Evolutionary conservation across 805 yeast species (phyloP).

Genomic region (Metahyphopichia silvanorum): DNA sequence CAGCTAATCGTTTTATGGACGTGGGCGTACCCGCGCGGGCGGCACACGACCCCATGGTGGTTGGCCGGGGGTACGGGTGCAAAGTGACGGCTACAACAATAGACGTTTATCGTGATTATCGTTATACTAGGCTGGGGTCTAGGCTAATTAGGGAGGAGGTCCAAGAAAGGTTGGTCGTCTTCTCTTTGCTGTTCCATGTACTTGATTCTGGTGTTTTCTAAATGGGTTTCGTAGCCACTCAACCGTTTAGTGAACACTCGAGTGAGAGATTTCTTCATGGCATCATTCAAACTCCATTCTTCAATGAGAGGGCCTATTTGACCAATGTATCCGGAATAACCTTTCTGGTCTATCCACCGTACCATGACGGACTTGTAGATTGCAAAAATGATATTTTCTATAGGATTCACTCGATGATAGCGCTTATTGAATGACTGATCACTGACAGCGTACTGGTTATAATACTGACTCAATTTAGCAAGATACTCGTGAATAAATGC

Average conservation of each 20-base stretch:
- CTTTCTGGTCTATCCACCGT: constrained; percentile 23
- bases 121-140: no score
- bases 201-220: constrained; percentile 21
- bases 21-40: no score
- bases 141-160: no score
- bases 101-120: no score
- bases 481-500: constrained; percentile 19
- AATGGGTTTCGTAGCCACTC: constrained; percentile 17
- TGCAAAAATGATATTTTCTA: constrained; percentile 9
- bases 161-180: constrained; percentile 30
- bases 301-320: constrained; percentile 27
- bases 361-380: constrained; percentile 20
- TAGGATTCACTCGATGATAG: constrained; percentile 6
- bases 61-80: no score
- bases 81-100: no score
- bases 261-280: constrained; percentile 21
- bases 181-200: constrained; percentile 18
- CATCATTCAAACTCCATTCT: constrained; percentile 33
- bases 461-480: constrained; percentile 8
- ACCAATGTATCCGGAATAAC: constrained; percentile 22
- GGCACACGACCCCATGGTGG: no score
- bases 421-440: constrained; percentile 15
- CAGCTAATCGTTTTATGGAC: no score
- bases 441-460: constrained; percentile 10
- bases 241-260: constrained; percentile 17